phyloP scores from a whole-genome alignment of 257 asterid species.

The Haberlea rhodopensis region DNA sequence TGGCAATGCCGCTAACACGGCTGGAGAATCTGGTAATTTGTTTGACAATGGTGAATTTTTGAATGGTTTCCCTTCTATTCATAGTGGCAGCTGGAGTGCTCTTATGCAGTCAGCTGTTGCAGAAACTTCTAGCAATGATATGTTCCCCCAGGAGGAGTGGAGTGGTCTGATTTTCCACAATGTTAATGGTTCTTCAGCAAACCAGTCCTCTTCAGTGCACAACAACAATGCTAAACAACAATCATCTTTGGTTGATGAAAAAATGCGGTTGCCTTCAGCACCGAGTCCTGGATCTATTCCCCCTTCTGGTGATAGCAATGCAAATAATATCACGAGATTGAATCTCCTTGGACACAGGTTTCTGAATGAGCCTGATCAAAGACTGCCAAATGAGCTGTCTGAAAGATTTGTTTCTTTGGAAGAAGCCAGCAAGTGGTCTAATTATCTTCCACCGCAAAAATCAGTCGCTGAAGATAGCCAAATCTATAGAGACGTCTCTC shows the following conservation, averaged over 20 bases:
- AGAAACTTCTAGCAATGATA: constrained; percentile 67
- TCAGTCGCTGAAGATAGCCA: constrained; percentile 41
- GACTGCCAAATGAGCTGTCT: constrained; percentile 35
- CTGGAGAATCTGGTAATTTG: constrained; percentile 53
- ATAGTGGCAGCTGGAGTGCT: constrained; percentile 97
- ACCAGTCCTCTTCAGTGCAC: constrained; percentile 34
- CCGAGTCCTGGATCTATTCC: constrained; percentile 36
- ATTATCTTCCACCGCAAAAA: constrained; percentile 31
- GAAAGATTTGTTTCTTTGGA: constrained; percentile 40
- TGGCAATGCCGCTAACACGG: constrained; percentile 45
- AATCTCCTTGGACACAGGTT: constrained; percentile 42
- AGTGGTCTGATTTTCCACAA: constrained; percentile 56
- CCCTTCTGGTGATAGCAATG: constrained; percentile 26
- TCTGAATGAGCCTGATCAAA: constrained; percentile 37
- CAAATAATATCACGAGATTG: constrained; percentile 38
- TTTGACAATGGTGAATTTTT: constrained; percentile 48
- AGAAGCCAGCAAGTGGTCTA: constrained; percentile 45
- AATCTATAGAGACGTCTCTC: constrained; percentile 38
- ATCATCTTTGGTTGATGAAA: constrained; percentile 30
- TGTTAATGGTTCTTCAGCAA: constrained; percentile 38
- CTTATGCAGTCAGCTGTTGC: constrained; percentile 98
- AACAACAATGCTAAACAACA: constrained; percentile 44
- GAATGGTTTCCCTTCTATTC: constrained; percentile 53
- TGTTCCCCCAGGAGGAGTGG: constrained; percentile 63
- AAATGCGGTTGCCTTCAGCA: constrained; percentile 33